These are phyloP conservation scores for Lachnellula subtilissima DNA, from an alignment of 2,329 filamentous ascomycete genomes.

Conservation along the genomic window DNA sequence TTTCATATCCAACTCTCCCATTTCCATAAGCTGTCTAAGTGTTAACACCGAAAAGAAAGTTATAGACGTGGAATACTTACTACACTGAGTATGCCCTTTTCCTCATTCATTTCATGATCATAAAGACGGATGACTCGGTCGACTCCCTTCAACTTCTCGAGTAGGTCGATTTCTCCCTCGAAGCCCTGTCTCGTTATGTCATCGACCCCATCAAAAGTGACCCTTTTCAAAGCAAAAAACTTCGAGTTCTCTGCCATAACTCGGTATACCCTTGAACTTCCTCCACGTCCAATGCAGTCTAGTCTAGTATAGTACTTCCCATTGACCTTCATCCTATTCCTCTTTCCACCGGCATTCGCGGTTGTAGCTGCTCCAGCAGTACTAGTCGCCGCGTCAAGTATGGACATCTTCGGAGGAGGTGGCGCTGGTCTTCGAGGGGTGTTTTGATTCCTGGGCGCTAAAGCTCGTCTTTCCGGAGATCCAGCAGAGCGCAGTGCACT, in stretches of 20 bases:
- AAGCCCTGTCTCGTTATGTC: conserved; percentile 78
- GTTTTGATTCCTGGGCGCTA: conserved; percentile 52
- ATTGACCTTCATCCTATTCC: conserved; percentile 82
- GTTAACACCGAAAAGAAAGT: conserved; percentile 20
- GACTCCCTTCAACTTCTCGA: conserved; percentile 75
- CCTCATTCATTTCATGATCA: conserved; percentile 90
- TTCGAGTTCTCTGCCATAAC: conserved; percentile 97
- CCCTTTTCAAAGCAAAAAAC: conserved; percentile 89
- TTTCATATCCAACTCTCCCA: conserved; percentile 90
- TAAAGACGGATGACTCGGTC: conserved; percentile 87
- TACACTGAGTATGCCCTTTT: conserved; percentile 82
- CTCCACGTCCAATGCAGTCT: conserved; percentile 85
- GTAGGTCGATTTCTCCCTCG: conserved; percentile 90
- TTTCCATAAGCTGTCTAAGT: conserved; percentile 75
- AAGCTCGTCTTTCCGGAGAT: conserved; percentile 53
- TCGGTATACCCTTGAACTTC: conserved; percentile 89
- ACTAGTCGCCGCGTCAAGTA: conserved; percentile 84
- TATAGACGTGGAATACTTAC: conserved; percentile 44
- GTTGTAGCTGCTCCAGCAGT: conserved; percentile 75
- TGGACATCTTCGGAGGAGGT: conserved; percentile 93
- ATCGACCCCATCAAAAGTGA: conserved; percentile 78
- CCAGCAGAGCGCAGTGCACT: conserved; percentile 33
- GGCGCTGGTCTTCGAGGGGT: conserved; percentile 74
- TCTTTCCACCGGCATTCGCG: conserved; percentile 62
- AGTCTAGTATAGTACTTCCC: conserved; percentile 86